These are phyloP conservation scores for Schizochytrium sp. DNA, from an alignment of 108 stramenopile genomes.

Conservation along the genomic window DNA sequence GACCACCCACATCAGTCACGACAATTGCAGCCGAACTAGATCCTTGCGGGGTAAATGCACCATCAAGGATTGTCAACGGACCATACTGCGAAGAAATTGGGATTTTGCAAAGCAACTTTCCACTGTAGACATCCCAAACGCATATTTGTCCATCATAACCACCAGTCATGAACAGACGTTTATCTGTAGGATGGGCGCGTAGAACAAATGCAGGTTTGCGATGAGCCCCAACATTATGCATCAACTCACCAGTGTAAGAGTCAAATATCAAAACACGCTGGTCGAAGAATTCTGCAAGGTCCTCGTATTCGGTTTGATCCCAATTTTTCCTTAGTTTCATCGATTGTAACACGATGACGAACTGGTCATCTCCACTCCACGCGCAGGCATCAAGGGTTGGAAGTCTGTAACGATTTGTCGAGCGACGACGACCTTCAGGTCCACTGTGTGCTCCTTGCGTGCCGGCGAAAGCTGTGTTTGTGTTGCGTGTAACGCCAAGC, in stretches of 20 bases:
- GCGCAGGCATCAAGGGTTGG: slow-evolving; percentile 39
- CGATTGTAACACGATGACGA: slow-evolving; percentile 19
- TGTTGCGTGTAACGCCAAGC: background rate
- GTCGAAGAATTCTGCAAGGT: slow-evolving; percentile 38
- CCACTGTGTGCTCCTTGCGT: background rate
- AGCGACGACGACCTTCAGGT: background rate
- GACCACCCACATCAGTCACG: slow-evolving; percentile 25
- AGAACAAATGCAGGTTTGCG: slow-evolving; percentile 58
- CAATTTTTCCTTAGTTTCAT: slow-evolving; percentile 35
- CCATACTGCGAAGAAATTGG: slow-evolving; percentile 48
- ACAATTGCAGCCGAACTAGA: slow-evolving; percentile 14
- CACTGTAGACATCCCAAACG: slow-evolving; percentile 55
- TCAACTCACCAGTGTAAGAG: slow-evolving; percentile 29
- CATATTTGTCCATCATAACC: slow-evolving; percentile 52
- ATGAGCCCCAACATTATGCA: slow-evolving; percentile 46
- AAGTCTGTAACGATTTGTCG: background rate
- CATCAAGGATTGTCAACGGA: slow-evolving; percentile 60
- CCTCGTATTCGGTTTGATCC: slow-evolving; percentile 41
- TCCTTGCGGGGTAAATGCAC: slow-evolving; percentile 39
- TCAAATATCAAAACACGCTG: slow-evolving; percentile 51
- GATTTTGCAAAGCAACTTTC: slow-evolving; percentile 20
- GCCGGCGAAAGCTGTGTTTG: slow-evolving; percentile 22
- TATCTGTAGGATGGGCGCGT: slow-evolving; percentile 53
- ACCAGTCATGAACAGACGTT: slow-evolving; percentile 40
- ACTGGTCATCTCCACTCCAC: slow-evolving; percentile 52